phyloP scores from a whole-genome alignment of 1,139 yeast species.

The Waltiozyma sp. region DNA sequence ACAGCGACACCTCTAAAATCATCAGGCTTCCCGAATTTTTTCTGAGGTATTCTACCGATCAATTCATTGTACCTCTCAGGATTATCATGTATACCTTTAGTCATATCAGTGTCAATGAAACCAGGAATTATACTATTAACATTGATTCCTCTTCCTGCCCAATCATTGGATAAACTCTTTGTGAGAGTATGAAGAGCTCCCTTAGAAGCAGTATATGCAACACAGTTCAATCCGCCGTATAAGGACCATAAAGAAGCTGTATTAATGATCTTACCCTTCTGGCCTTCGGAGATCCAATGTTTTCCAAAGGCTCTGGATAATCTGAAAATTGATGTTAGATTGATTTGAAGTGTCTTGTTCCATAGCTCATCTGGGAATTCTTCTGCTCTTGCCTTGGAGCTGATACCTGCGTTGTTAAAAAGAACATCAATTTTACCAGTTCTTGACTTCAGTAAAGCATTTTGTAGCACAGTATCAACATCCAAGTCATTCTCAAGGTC shows the following conservation, averaged over 20 bases:
- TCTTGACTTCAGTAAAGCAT: constrained; percentile 23
- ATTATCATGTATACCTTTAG: constrained; percentile 26
- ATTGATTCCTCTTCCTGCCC: constrained; percentile 38
- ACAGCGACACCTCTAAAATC: constrained; percentile 48
- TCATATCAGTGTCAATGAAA: constrained; percentile 41
- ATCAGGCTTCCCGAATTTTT: constrained; percentile 40
- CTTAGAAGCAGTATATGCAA: constrained; percentile 44
- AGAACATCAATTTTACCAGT: constrained; percentile 35
- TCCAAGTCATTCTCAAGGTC: constrained; percentile 20
- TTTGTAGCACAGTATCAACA: constrained; percentile 21
- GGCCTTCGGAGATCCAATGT: constrained; percentile 32
- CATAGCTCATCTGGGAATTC: constrained; percentile 30
- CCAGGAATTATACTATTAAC: constrained; percentile 52
- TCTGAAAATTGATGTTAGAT: constrained; percentile 34
- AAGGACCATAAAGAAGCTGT: constrained; percentile 44
- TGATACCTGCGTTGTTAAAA: constrained; percentile 47
- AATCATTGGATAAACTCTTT: constrained; percentile 41
- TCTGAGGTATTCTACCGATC: constrained; percentile 34
- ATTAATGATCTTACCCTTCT: constrained; percentile 52
- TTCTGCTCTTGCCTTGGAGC: constrained; percentile 25
- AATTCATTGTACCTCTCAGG: constrained; percentile 26
- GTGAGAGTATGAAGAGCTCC: constrained; percentile 40
- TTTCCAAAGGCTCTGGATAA: constrained; percentile 36
- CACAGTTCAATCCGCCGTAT: constrained; percentile 31
- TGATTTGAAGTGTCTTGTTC: constrained; percentile 37